A percentile compares a stretch with the other conserved stretches of the same genome.
phyloP scores from a whole-genome alignment of 1,139 yeast species.

The Petasospora fabianii region DNA sequence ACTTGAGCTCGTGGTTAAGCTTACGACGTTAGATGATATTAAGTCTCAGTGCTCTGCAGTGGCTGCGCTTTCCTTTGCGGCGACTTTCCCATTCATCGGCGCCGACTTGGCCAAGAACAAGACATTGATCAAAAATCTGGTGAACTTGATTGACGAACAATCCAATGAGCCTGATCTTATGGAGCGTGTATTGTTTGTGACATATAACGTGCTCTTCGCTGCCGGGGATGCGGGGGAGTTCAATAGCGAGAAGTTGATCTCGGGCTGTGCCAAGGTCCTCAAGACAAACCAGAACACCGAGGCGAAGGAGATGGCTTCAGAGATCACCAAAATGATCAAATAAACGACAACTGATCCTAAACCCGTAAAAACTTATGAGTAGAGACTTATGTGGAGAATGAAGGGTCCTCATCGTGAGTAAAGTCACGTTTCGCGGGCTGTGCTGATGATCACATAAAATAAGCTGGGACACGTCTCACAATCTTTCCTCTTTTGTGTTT shows the following conservation, averaged over 20 bases:
- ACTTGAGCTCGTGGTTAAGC: constrained; percentile 18
- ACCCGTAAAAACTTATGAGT: no score
- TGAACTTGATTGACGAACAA: constrained; percentile 13
- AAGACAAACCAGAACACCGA: constrained; percentile 5
- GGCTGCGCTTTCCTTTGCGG: constrained; percentile 21
- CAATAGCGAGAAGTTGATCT: not conserved
- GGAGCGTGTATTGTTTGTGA: constrained; percentile 39
- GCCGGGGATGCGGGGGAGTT: constrained; percentile 9
- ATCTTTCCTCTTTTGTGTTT: no score
- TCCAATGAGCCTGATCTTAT: constrained; percentile 21
- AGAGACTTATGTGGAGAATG: no score
- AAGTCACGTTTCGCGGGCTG: not conserved
- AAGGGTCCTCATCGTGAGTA: no score
- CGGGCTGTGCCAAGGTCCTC: constrained; percentile 2
- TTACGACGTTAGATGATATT: constrained; percentile 20
- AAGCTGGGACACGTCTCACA: no score
- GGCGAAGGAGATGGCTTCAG: constrained; percentile 17
- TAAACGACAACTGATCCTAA: not conserved
- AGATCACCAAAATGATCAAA: constrained; percentile 9
- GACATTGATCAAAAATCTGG: constrained; percentile 8
- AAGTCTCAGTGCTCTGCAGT: constrained; percentile 26
- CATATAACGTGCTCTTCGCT: constrained; percentile 24
- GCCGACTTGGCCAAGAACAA: constrained; percentile 13
- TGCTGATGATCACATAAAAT: no score
- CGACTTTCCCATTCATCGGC: constrained; percentile 20